Conservation (phyloP, 1,284 basidiomycete species). For the Ceratobasidium sp. region DNA sequence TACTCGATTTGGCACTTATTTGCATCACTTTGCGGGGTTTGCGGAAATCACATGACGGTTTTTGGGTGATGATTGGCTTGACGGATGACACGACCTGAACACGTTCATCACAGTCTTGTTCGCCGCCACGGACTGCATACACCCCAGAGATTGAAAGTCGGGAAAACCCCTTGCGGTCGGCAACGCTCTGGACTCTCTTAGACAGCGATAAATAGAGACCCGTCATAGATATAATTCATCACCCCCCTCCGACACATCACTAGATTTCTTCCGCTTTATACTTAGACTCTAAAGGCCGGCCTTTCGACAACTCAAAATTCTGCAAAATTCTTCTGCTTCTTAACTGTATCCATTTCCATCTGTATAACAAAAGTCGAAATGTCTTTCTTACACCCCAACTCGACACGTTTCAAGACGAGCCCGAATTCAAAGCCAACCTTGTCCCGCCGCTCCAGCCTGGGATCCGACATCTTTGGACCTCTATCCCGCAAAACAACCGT, state of each 20-base stretch:
- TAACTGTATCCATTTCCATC: neutral
- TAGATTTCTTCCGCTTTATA: neutral
- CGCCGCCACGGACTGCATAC: constrained; percentile 19
- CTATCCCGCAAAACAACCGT: constrained; percentile 13
- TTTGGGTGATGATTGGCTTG: constrained; percentile 12
- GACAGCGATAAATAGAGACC: constrained; percentile 9
- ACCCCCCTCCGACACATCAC: constrained; percentile 6
- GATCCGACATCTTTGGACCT: constrained; percentile 36
- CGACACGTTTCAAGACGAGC: constrained; percentile 9
- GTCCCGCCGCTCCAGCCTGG: constrained; percentile 36
- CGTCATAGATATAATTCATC: neutral
- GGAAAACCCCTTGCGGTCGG: constrained; percentile 1
- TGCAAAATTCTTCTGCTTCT: neutral
- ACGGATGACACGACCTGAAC: constrained; percentile 14
- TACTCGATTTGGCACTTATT: constrained; percentile 7
- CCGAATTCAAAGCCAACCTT: constrained; percentile 14
- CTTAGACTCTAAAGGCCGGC: constrained; percentile 4
- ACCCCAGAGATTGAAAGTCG: constrained; percentile 18
- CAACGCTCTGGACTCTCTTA: constrained; percentile 8
- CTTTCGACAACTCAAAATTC: constrained; percentile 8
- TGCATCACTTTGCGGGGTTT: neutral
- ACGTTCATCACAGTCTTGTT: constrained; percentile 29
- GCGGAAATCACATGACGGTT: constrained; percentile 2
- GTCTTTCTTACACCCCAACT: constrained; percentile 19
- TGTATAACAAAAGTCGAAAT: neutral